phyloP scores from a whole-genome alignment of 2,329 filamentous ascomycete species.

The Aspergillus jensenii region DNA sequence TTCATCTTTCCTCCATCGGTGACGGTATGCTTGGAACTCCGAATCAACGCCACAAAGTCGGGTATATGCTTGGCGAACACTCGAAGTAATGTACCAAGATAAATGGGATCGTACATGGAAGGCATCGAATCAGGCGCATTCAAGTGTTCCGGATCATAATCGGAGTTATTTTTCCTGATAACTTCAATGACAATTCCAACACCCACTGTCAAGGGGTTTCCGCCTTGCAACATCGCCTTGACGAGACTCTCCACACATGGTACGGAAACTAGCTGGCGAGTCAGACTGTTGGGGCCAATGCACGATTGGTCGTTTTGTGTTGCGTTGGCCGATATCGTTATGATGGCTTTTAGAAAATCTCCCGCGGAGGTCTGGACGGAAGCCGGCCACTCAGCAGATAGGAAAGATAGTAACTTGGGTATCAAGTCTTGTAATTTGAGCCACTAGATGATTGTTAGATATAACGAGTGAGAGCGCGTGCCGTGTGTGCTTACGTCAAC shows the following conservation, averaged over 20 bases:
- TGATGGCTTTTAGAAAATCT: slow-evolving; percentile 97
- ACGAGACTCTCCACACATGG: slow-evolving; percentile 83
- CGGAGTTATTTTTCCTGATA: slow-evolving; percentile 98
- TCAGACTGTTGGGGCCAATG: slow-evolving; percentile 95
- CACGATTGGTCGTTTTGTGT: slow-evolving; percentile 99
- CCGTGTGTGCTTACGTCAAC: slow-evolving; percentile 69
- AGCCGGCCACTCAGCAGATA: slow-evolving; percentile 79
- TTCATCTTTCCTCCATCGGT: slow-evolving; percentile 56
- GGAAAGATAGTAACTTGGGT: slow-evolving; percentile 79
- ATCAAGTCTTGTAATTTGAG: slow-evolving; percentile 86
- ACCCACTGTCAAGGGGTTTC: slow-evolving; percentile 91
- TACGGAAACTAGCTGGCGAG: slow-evolving; percentile 87
- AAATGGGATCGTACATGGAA: slow-evolving; percentile 88
- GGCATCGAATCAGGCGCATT: slow-evolving; percentile 76
- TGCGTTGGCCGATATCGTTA: slow-evolving; percentile 97
- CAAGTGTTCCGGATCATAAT: slow-evolving; percentile 92
- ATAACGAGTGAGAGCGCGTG: not conserved
- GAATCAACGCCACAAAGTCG: slow-evolving; percentile 88
- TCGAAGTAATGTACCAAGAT: slow-evolving; percentile 83
- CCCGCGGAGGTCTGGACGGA: slow-evolving; percentile 95
- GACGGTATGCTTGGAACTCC: slow-evolving; percentile 65
- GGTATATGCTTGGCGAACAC: slow-evolving; percentile 89
- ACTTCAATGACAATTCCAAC: slow-evolving; percentile 98
- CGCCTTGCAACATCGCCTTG: slow-evolving; percentile 85
- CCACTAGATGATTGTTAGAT: slow-evolving; percentile 61